phyloP scores from a whole-genome alignment of 2,329 filamentous ascomycete species.

The Cordyceps tenuipes region DNA sequence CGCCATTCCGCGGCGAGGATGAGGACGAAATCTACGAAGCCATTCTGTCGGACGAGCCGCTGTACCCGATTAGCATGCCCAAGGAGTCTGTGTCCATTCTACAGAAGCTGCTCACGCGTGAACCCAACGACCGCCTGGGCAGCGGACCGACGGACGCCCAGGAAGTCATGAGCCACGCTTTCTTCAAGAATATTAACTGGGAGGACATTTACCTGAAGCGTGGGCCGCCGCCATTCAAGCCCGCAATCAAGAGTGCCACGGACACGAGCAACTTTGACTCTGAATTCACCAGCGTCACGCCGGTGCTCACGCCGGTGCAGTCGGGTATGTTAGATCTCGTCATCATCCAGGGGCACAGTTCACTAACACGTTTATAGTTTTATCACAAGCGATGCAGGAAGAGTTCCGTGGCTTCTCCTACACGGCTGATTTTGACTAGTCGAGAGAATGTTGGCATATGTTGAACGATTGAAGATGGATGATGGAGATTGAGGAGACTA shows the following conservation, averaged over 20 bases:
- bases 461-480: slow-evolving; percentile 1
- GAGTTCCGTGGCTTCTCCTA: slow-evolving; percentile 99
- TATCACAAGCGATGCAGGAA: slow-evolving; percentile 98
- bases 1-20: slow-evolving; percentile 95
- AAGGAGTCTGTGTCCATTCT: slow-evolving; percentile 95
- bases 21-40: slow-evolving; percentile 99
- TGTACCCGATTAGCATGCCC: slow-evolving; percentile 98
- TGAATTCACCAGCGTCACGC: slow-evolving; percentile 97
- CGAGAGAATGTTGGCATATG: slow-evolving; percentile 13
- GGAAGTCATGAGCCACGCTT: slow-evolving; percentile 97
- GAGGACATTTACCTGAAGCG: slow-evolving; percentile 97
- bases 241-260: slow-evolving; percentile 80
- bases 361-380: slow-evolving; percentile 46
- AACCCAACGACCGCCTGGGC: slow-evolving; percentile 86
- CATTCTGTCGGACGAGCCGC: slow-evolving; percentile 90
- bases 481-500: background rate
- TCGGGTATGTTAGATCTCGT: slow-evolving; percentile 61
- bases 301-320: slow-evolving; percentile 92
- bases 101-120: slow-evolving; percentile 91
- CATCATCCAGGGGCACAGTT: background rate
- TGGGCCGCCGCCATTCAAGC: slow-evolving; percentile 79
- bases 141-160: slow-evolving; percentile 95
- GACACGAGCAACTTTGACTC: slow-evolving; percentile 99
- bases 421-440: slow-evolving; percentile 76
- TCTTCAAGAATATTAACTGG: slow-evolving; percentile 98